A percentile compares a stretch with the other conserved stretches of the same genome.
Conservation (phyloP, 768 basidiomycete genomes). For the Phanerochaete sordida region DNA sequence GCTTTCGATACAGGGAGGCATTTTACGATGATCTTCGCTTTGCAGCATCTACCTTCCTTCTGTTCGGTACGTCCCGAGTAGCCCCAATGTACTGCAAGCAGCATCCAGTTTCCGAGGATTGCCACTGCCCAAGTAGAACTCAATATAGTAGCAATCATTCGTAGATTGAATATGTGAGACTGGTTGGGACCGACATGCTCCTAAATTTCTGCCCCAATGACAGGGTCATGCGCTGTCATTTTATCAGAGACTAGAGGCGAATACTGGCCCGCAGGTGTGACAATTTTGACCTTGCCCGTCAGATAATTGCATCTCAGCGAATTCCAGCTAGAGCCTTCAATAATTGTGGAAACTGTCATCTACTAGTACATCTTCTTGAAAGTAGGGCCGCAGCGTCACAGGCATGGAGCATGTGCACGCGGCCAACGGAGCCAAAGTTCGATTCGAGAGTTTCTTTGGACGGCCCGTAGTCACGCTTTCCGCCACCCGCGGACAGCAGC, state of each 20-base stretch:
- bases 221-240: constrained; percentile 71
- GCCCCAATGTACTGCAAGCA: no score
- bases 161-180: no score
- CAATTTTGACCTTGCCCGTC: constrained; percentile 78
- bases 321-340: constrained; percentile 98
- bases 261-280: constrained; percentile 95
- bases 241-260: constrained; percentile 47
- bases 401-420: no score
- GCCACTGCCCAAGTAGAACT: no score
- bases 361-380: constrained; percentile 83
- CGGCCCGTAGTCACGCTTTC: constrained; percentile 58
- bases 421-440: constrained; percentile 86
- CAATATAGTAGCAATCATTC: no score
- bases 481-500: constrained; percentile 60
- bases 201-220: constrained; percentile 98
- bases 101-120: no score
- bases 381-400: no score
- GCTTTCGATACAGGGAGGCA: no score
- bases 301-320: constrained; percentile 82
- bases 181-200: constrained; percentile 67
- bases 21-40: no score
- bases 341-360: constrained; percentile 80
- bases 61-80: no score
- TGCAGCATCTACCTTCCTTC: no score
- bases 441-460: constrained; percentile 72